These are phyloP conservation scores for Ciborinia camelliae DNA, from an alignment of 2,329 filamentous ascomycete genomes.

Conservation along the genomic window DNA sequence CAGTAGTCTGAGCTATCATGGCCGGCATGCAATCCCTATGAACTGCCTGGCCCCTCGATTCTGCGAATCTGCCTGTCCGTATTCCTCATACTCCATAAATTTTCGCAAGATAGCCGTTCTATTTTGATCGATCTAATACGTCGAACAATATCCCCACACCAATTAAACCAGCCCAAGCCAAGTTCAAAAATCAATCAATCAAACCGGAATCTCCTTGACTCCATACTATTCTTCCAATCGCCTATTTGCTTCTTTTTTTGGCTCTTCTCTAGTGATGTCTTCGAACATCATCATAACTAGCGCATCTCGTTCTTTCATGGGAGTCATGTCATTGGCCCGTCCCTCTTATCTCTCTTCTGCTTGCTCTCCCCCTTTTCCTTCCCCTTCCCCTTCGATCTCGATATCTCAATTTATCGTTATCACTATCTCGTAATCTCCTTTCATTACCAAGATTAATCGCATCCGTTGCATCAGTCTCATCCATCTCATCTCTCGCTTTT, in stretches of 20 bases:
- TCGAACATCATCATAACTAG: not conserved
- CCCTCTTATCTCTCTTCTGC: not conserved
- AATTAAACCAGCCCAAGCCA: not conserved
- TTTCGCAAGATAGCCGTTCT: not conserved
- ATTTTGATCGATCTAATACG: not conserved
- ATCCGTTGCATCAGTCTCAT: no score
- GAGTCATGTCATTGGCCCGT: not conserved
- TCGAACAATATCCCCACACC: not conserved
- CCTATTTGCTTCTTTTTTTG: not conserved
- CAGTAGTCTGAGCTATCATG: not conserved
- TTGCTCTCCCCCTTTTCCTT: not conserved
- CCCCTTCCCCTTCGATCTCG: not conserved
- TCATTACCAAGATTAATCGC: no score
- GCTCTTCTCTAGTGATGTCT: not conserved
- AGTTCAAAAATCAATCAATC: not conserved
- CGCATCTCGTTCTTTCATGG: not conserved
- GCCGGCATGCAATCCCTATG: not conserved
- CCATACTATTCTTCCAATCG: conserved; percentile 10
- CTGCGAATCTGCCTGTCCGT: not conserved
- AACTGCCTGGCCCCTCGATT: not conserved
- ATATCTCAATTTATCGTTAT: not conserved
- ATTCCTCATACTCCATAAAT: not conserved
- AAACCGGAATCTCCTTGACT: not conserved
- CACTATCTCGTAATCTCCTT: conserved; percentile 40
- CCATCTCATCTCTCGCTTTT: conserved; percentile 38